phyloP scores from a whole-genome alignment of 1,284 basidiomycete genomes.

The Melampsora abietis-canadensis region DNA sequence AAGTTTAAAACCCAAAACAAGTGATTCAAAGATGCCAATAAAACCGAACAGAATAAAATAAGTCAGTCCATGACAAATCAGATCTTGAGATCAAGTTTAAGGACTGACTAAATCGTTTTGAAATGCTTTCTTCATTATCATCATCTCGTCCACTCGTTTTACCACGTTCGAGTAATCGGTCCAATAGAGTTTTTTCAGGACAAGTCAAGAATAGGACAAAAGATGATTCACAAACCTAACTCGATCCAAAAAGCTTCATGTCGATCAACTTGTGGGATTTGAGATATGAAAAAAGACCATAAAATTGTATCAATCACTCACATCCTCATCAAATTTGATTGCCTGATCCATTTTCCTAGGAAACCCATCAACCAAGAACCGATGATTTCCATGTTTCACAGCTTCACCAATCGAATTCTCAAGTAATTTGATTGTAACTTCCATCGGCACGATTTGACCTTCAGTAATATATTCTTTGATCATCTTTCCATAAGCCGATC shows the following conservation, averaged over 20 bases:
- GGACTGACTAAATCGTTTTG: constrained; percentile 83
- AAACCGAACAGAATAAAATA: too few relatives aligned
- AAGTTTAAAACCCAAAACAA: constrained; percentile 15
- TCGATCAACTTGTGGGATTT: constrained; percentile 24
- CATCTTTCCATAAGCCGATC: constrained; percentile 78
- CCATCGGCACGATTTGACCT: constrained; percentile 92
- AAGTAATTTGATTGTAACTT: constrained; percentile 91
- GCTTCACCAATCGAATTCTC: constrained; percentile 79
- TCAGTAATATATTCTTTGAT: constrained; percentile 87
- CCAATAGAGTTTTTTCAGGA: constrained; percentile 80
- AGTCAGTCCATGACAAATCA: background rate
- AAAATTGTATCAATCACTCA: constrained; percentile 55
- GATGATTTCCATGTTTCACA: constrained; percentile 66
- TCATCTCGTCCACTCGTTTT: constrained; percentile 94
- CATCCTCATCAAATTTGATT: constrained; percentile 80
- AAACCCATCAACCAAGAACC: constrained; percentile 96
- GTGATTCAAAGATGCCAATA: background rate
- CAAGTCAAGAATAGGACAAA: constrained; percentile 86
- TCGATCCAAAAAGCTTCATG: background rate
- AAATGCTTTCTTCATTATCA: constrained; percentile 92
- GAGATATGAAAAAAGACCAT: constrained; percentile 3
- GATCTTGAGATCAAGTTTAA: background rate
- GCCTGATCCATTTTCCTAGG: constrained; percentile 99
- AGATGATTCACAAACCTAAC: constrained; percentile 72
- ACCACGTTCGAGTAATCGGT: constrained; percentile 78